Evolutionary conservation across 1,284 basidiomycete species (phyloP), one percentile per base, ranked within the genome.

Genomic region (Apiotrichum gracile): DNA sequence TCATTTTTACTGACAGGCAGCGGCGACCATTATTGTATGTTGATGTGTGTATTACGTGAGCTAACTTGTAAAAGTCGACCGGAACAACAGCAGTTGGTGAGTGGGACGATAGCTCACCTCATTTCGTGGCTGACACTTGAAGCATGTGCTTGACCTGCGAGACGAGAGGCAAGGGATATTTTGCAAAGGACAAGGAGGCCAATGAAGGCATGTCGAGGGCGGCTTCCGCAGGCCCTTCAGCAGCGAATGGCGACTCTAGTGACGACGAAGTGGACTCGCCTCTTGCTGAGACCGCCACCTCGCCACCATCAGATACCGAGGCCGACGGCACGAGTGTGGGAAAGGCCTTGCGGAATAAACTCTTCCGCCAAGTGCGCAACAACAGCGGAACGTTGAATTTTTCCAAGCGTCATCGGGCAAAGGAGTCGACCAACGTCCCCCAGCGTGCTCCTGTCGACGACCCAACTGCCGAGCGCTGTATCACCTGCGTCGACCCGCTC

Each of bases 61-160:
- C 52, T 34, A 57, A 17, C 55, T n/a, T 4, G 21, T 31, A 8
- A 39, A 10, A 68, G 68, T 72, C 48, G 69, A 67, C 17, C 60
- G 66, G 27, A 55, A 51, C 29, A 74, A 74, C 44, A 55, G 60
- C 21, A 69, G 69, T 52, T 72, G 72, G 69, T 67, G 43, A 53
- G 19, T 17, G 3, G 7, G 19, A 3, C 19, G 3, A 21, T 5
- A 7, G 5, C n/a, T 24, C 3, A 6, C 43, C 7, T 10, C 25
- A 6, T 22, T 4, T 16, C 7, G 14, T 1, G 8, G 14, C 31
- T 21, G 25, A 37, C 33, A 47, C 14, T 34, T 34, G 10, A 53
- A 71, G 69, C 47, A 61, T 72, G 12, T 74, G 72, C 54, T 45
- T 68, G 31, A 63, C 69, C 0, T 72, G 72, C 54, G 70, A 72